Percentiles rank a stretch among this genome's conserved stretches.
Conservation (phyloP, 495 filamentous ascomycete species). For the Oidiodendron maius region DNA sequence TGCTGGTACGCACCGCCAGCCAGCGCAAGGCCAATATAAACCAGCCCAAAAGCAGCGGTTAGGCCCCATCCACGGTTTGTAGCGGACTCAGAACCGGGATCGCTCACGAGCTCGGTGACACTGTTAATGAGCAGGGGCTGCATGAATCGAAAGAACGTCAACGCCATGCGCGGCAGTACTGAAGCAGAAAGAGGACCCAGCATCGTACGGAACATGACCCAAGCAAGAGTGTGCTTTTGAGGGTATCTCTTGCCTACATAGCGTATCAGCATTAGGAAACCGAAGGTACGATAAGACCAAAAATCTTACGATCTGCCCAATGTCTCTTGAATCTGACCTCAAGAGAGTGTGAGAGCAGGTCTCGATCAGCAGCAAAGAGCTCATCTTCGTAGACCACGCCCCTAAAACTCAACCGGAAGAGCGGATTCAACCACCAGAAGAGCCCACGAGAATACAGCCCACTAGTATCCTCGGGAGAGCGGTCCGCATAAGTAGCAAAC, state of each 20-base stretch:
- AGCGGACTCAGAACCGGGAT: no score
- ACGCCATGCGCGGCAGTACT: slow-evolving; percentile 44
- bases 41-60: slow-evolving; percentile 55
- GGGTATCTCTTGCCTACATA: slow-evolving; percentile 27
- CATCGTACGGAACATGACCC: slow-evolving; percentile 41
- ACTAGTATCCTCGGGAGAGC: slow-evolving; percentile 50
- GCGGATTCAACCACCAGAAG: slow-evolving; percentile 57
- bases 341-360: not conserved
- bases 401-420: no score
- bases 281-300: not conserved
- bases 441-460: slow-evolving; percentile 48
- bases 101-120: slow-evolving; percentile 34
- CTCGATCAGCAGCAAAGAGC: no score
- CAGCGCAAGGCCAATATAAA: slow-evolving; percentile 52
- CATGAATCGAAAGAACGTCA: slow-evolving; percentile 54
- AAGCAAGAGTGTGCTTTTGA: slow-evolving; percentile 37
- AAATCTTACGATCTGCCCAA: no score
- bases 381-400: no score
- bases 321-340: not conserved
- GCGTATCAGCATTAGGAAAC: not conserved
- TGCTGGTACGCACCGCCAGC: slow-evolving; percentile 34
- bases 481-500: slow-evolving; percentile 30
- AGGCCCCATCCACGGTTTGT: slow-evolving; percentile 47
- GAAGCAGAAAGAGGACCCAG: slow-evolving; percentile 18
- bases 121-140: slow-evolving; percentile 60